phyloP scores from a whole-genome alignment of 2,329 filamentous ascomycete species.

The Colletotrichum sp. region DNA sequence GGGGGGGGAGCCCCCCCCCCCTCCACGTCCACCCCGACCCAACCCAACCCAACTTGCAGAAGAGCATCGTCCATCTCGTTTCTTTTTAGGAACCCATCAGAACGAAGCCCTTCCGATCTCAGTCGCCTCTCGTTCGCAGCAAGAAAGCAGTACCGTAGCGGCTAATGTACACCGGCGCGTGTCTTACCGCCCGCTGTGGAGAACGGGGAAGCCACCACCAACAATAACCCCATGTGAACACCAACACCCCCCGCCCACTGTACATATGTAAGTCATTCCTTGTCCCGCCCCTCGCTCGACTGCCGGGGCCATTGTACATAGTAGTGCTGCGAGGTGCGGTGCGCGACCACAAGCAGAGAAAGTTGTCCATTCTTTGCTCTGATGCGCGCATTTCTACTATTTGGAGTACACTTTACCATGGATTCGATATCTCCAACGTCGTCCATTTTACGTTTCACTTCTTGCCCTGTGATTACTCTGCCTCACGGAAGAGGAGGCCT shows the following conservation, averaged over 20 bases:
- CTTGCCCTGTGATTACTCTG: not conserved
- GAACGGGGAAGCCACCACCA: not conserved
- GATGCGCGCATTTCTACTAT: not conserved
- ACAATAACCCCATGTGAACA: not conserved
- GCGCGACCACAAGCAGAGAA: not conserved
- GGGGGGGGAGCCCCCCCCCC: not conserved
- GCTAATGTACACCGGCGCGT: constrained; percentile 12
- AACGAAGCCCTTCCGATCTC: constrained; percentile 5
- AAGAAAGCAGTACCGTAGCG: not conserved
- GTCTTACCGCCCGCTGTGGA: constrained; percentile 19
- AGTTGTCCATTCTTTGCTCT: not conserved
- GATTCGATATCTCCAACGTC: not conserved
- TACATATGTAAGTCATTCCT: constrained; percentile 23
- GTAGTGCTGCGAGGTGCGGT: not conserved
- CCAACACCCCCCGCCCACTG: not conserved
- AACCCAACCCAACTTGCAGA: constrained; percentile 8
- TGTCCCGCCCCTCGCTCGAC: not conserved
- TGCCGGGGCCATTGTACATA: not conserved
- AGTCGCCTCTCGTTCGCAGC: constrained; percentile 1
- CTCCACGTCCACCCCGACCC: not conserved
- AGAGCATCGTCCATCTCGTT: constrained; percentile 17
- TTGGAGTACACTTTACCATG: not conserved
- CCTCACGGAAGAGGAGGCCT: not conserved
- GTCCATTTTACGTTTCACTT: not conserved
- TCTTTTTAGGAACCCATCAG: constrained; percentile 5